These are phyloP conservation scores for Annulohypoxylon nitens DNA, from an alignment of 495 filamentous ascomycete species.

Conservation along the genomic window DNA sequence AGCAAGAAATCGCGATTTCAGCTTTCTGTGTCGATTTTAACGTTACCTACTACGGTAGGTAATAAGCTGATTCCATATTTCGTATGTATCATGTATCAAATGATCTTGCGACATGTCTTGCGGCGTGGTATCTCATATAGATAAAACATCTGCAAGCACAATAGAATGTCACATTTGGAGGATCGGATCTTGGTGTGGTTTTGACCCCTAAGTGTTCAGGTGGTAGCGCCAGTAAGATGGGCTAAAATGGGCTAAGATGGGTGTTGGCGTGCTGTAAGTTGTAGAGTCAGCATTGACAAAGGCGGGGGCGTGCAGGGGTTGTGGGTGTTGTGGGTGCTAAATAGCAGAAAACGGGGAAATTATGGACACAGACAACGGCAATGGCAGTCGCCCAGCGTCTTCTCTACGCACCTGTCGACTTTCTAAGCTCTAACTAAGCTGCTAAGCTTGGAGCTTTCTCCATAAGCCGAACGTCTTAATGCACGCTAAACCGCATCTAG, in stretches of 20 bases:
- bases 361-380: constrained; percentile 35
- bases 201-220: background rate
- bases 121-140: constrained; percentile 8
- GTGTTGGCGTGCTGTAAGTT: constrained; percentile 7
- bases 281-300: constrained; percentile 54
- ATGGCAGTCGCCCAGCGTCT: constrained; percentile 15
- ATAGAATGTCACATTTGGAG: constrained; percentile 20
- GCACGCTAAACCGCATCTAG: constrained; percentile 26
- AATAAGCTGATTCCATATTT: no score
- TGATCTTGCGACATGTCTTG: constrained; percentile 2
- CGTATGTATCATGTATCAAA: constrained; percentile 10
- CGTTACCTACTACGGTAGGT: no score
- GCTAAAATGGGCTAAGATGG: background rate
- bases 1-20: background rate
- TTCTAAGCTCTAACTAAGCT: constrained; percentile 5
- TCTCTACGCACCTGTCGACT: background rate
- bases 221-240: no score
- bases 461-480: constrained; percentile 17
- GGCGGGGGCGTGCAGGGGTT: constrained; percentile 50
- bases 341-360: constrained; percentile 38
- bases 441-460: background rate
- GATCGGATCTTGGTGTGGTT: background rate
- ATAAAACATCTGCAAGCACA: constrained; percentile 4
- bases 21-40: no score
- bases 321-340: constrained; percentile 16